phyloP scores from a whole-genome alignment of 2,329 filamentous ascomycete genomes.

The Talaromyces piceae region DNA sequence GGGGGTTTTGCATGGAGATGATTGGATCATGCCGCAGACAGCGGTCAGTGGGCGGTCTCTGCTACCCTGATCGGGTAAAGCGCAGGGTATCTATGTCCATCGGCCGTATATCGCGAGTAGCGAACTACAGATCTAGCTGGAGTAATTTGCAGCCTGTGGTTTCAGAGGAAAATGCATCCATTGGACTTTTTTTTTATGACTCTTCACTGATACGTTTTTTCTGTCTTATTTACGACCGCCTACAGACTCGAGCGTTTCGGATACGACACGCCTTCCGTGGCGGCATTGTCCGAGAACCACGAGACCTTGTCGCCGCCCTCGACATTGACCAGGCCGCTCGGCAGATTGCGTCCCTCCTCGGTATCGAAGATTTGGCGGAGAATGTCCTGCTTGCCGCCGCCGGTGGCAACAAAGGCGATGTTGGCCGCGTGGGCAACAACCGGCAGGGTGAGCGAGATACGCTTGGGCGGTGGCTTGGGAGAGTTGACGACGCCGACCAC shows the following conservation, averaged over 20 bases:
- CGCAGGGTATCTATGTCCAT: too few relatives aligned
- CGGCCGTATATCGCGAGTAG: too few relatives aligned
- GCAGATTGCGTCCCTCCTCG: conserved; percentile 64
- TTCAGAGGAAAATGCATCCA: too few relatives aligned
- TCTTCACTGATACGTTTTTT: too few relatives aligned
- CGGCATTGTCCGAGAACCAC: conserved; percentile 88
- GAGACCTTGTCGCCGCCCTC: conserved; percentile 76
- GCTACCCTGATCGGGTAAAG: too few relatives aligned
- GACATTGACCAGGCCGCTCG: conserved; percentile 82
- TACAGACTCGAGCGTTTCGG: conserved; percentile 64
- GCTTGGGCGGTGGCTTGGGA: conserved; percentile 83
- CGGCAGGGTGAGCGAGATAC: conserved; percentile 87
- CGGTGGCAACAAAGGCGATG: conserved; percentile 87
- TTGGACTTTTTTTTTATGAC: too few relatives aligned
- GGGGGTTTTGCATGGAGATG: too few relatives aligned
- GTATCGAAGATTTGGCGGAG: conserved; percentile 86
- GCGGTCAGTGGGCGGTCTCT: too few relatives aligned
- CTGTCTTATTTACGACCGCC: conserved; percentile 12
- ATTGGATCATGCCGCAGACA: too few relatives aligned
- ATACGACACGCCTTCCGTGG: conserved; percentile 77
- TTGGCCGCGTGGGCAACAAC: conserved; percentile 81
- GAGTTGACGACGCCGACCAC: conserved; percentile 87
- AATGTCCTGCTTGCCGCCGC: conserved; percentile 80
- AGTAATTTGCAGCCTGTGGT: too few relatives aligned
- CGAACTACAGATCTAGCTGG: too few relatives aligned